Base-by-base conservation (phyloP, 2,329 filamentous ascomycete species). In the Ophiostoma ulmi region DNA sequence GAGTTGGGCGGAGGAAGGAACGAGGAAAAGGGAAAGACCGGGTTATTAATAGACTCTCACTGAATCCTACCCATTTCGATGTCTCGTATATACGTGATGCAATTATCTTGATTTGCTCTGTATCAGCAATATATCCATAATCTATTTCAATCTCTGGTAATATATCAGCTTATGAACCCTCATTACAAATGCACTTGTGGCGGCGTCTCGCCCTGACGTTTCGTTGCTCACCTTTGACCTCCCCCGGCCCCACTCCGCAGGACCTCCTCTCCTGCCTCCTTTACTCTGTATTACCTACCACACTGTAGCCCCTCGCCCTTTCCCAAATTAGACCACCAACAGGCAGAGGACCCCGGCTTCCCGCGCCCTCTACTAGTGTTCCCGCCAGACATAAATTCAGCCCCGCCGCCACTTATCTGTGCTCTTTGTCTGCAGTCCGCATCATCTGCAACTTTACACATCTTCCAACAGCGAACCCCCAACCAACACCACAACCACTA, bases 311-410 rank as follows among this genome's bases (percentile, higher is more conserved):
- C 61, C 61, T n/a, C 35, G 35, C 61, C 35, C 26, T n/a, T 17
- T 39, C 8, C 35, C 52, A 31, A 26, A 22, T 58, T 58, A 58
- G 52, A 48, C 44, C 44, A 6, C 17, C 7, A 48, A 48, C 17
- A 20, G 44, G 5, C 44, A 48, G 31, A 44, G 52, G 52, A 26
- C 52, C 44, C 44, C 22, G 52, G 52, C 52, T 48, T 48, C 44
- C 44, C 44, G 44, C 5, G 44, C 7, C 14, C 20, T 63, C 4
- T 17, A 26, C 58, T 63, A 26, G 52, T 63, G 26, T 22, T 35
- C 58, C 58, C n/a, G 58, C 58, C 17, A 65, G 35, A 38, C 61
- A 65, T 65, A 65, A 36, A 65, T 38, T 36, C 17, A 65, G 63
- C 63, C 63, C 63, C 63, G 63, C 63, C 35, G 63, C 63, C 63